Evolutionary conservation across 179 eudicot species (phyloP), one percentile per base, ranked within the genome.

Genomic region (Drosera spatulata): DNA sequence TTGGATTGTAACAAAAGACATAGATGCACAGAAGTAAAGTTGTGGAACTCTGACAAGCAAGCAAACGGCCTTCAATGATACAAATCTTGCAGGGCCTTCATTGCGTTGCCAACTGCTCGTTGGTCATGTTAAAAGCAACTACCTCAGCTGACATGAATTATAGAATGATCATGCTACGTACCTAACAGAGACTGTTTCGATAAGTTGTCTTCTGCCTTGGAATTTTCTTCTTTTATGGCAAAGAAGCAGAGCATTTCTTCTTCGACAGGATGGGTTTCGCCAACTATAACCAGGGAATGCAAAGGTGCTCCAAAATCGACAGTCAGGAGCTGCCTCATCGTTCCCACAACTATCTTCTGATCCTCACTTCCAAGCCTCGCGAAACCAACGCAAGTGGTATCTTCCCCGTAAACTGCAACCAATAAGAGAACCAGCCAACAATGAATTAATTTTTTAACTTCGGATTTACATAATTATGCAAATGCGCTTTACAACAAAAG

Each of bases 351-450:
- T 38, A 88, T 80, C 55, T 61, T 64, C 71, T 91, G 91, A 71
- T 83, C 86, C 50, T 82, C 94, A 43, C 91, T 80, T 57, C 97
- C 96, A 12, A 91, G 55, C 52, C 94, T 82, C 2, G 97, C 97
- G 66, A 88, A 74, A 38, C 97, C 91, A 62, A 83, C 95, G 53
- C 96, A 88, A 7, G 51, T 67, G 0, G 85, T 82, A 52, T 79
- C 83, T 67, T 85, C 95, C 41, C 50, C 64, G 64, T 80, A 91
- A 41, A 73, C 97, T 91, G 88, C 79, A 76, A 52, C 53, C 12
- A 2, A 55, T 39, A 53, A 59, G 46, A 53, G 2, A 15, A 48
- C 50, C 52, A 41, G 10, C 2, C 12, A 9, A 60, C 0, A 33
- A 12, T 5, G 46, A 2, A 5, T 22, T 22, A 22, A 22, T 22